Conservation (phyloP, 2,329 filamentous ascomycete species). For the Ascochyta clinopodiicola region DNA sequence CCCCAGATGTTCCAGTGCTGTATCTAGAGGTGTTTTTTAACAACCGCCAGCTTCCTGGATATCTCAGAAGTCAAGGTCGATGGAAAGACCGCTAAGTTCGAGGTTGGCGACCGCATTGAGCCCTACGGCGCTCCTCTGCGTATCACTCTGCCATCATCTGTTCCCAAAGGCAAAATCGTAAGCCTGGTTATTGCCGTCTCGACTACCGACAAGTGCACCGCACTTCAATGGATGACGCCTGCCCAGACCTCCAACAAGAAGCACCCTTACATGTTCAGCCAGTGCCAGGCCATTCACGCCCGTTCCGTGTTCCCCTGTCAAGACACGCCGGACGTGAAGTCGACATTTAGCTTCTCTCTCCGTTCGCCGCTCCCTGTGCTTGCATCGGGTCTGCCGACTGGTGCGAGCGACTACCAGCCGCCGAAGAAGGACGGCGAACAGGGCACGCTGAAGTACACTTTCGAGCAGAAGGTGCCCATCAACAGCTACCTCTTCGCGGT, state of each 20-base stretch:
- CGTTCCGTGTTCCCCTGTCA: constrained; percentile 95
- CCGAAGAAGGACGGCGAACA: constrained; percentile 60
- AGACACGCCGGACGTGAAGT: constrained; percentile 96
- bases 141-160: constrained; percentile 59
- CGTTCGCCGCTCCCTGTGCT: constrained; percentile 88
- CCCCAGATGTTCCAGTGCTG: not conserved
- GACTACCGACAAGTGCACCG: constrained; percentile 88
- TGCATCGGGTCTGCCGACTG: constrained; percentile 77
- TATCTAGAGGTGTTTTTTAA: not conserved
- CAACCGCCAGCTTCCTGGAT: constrained; percentile 67
- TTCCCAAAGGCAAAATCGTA: constrained; percentile 56
- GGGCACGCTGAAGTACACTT: constrained; percentile 73
- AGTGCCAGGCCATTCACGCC: constrained; percentile 96
- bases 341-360: constrained; percentile 89
- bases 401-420: constrained; percentile 57
- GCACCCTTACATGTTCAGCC: constrained; percentile 96
- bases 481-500: constrained; percentile 95
- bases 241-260: constrained; percentile 95
- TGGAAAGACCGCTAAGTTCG: constrained; percentile 70
- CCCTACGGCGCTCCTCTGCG: constrained; percentile 78
- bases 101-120: constrained; percentile 71
- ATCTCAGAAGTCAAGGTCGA: constrained; percentile 75
- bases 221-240: constrained; percentile 92
- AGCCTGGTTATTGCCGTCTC: constrained; percentile 62
- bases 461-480: constrained; percentile 90